Conservation (phyloP, 345 rosid species). For the Murraya paniculata region DNA sequence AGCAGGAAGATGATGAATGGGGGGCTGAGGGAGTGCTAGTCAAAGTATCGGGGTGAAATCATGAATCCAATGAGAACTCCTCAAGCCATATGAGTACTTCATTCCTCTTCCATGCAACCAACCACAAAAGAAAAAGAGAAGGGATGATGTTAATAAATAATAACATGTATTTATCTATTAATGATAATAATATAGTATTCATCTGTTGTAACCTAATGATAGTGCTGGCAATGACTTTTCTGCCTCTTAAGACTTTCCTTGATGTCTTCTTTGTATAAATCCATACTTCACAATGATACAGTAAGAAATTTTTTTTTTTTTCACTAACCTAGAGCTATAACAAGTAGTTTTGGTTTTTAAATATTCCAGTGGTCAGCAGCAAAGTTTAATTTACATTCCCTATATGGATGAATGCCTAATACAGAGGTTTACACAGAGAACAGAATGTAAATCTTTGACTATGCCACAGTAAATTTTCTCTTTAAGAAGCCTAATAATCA, state of each 20-base stretch:
- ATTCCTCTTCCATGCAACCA: slow-evolving; percentile 46
- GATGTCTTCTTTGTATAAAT: neutral
- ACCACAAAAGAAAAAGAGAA: neutral
- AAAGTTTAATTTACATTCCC: neutral
- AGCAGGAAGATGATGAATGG: neutral
- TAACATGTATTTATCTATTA: neutral
- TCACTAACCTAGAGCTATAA: neutral
- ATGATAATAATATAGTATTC: too few species aligned
- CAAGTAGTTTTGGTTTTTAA: neutral
- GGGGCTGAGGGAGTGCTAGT: neutral
- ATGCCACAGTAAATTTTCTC: neutral
- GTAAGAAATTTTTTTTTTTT: neutral
- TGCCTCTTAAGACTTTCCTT: neutral
- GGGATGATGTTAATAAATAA: neutral
- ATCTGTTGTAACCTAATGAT: neutral
- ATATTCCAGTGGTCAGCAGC: neutral
- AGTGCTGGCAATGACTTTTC: neutral
- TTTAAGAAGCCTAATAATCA: neutral
- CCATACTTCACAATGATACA: neutral
- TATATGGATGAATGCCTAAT: neutral
- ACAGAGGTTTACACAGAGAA: neutral
- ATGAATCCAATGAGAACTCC: slow-evolving; percentile 31
- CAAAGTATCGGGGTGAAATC: neutral
- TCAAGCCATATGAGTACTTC: slow-evolving; percentile 76
- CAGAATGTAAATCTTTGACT: neutral